These are phyloP conservation scores for Alternaria longipes DNA, from an alignment of 2,329 filamentous ascomycete species.

Conservation along the genomic window DNA sequence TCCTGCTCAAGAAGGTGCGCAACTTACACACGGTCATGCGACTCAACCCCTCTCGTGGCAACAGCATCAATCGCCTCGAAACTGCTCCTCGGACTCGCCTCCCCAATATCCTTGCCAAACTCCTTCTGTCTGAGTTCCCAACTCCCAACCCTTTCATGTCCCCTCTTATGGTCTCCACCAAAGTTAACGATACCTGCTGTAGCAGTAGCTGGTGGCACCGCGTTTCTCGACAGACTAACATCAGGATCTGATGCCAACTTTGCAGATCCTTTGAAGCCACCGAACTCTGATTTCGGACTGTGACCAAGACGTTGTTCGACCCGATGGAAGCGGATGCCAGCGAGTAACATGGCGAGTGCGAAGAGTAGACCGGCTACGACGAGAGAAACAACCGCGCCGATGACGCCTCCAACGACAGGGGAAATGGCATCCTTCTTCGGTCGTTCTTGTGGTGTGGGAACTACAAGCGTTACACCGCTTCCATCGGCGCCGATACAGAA, in stretches of 20 bases:
- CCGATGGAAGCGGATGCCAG: conserved; percentile 58
- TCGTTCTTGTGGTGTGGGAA: background rate
- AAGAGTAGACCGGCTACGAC: conserved; percentile 56
- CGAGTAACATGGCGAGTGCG: conserved; percentile 54
- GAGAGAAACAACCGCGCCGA: conserved; percentile 64
- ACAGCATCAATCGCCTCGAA: conserved; percentile 57
- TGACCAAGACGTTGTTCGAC: conserved; percentile 37
- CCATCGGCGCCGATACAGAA: conserved; percentile 61
- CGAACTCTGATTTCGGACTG: conserved; percentile 51
- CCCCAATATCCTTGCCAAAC: conserved; percentile 35
- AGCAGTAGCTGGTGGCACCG: conserved; percentile 39
- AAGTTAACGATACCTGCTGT: background rate
- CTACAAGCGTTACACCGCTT: conserved; percentile 9
- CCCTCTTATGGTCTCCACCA: conserved; percentile 33
- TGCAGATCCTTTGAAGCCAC: conserved; percentile 65
- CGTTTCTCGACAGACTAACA: conserved; percentile 58
- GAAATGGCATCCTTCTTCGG: conserved; percentile 36
- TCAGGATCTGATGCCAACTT: conserved; percentile 66
- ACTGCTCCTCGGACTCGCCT: conserved; percentile 49
- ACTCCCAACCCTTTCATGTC: conserved; percentile 64
- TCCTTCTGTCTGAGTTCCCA: conserved; percentile 63
- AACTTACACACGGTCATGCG: conserved; percentile 58
- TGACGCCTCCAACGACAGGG: conserved; percentile 63
- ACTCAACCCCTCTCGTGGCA: conserved; percentile 54
- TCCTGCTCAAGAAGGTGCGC: background rate